A percentile compares a stretch with the other conserved stretches of the same genome.
phyloP scores from a whole-genome alignment of 2,329 filamentous ascomycete genomes.

The Epichloe uncinata region DNA sequence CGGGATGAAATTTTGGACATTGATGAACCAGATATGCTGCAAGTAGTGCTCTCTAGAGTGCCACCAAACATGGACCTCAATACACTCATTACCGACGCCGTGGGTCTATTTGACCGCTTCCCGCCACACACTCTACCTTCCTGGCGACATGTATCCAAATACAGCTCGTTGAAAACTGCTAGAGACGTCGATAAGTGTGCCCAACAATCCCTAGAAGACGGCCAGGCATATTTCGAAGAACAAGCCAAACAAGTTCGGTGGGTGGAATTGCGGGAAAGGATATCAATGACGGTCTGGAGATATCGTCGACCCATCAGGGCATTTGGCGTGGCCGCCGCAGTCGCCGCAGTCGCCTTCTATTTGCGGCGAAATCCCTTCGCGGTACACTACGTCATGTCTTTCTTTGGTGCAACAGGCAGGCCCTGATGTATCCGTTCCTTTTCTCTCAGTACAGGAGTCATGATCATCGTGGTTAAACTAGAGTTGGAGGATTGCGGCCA shows the following conservation, averaged over 20 bases:
- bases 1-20: slow-evolving; percentile 76
- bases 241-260: slow-evolving; percentile 62
- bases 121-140: slow-evolving; percentile 60
- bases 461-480: neutral
- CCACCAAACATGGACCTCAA: slow-evolving; percentile 74
- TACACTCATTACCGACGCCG: slow-evolving; percentile 53
- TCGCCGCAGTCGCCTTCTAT: slow-evolving; percentile 57
- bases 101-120: slow-evolving; percentile 46
- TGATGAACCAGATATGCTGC: slow-evolving; percentile 89
- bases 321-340: slow-evolving; percentile 49
- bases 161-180: slow-evolving; percentile 79
- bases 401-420: slow-evolving; percentile 11
- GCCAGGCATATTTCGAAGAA: slow-evolving; percentile 50
- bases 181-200: slow-evolving; percentile 35
- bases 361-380: slow-evolving; percentile 34
- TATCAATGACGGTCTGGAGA: slow-evolving; percentile 34
- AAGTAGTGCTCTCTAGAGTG: slow-evolving; percentile 75
- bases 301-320: slow-evolving; percentile 53
- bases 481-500: neutral
- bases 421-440: neutral
- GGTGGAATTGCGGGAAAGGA: slow-evolving; percentile 34
- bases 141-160: slow-evolving; percentile 59
- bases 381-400: slow-evolving; percentile 14
- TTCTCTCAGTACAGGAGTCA: too few species aligned
- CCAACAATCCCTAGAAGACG: slow-evolving; percentile 50